A percentile compares a stretch with the other conserved stretches of the same genome.
These are phyloP conservation scores for Penicillium ucsense DNA, from an alignment of 495 filamentous ascomycete species.

Conservation along the genomic window DNA sequence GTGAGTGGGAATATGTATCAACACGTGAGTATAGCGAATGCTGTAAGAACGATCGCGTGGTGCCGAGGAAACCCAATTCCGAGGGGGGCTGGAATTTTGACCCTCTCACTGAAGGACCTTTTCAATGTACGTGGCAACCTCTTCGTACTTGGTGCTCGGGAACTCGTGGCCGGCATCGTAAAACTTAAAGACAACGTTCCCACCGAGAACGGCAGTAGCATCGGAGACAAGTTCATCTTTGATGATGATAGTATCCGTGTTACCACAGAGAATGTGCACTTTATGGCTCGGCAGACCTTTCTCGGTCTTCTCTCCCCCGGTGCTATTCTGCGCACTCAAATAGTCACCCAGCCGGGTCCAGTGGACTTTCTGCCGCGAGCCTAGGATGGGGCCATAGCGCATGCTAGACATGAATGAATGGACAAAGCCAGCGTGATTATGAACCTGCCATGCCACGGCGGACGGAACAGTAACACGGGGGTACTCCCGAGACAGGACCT, in stretches of 20 bases:
- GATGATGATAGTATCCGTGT: conserved; percentile 43
- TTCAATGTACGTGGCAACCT: conserved; percentile 38
- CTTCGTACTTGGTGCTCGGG: conserved; percentile 43
- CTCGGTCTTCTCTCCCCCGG: conserved; percentile 7
- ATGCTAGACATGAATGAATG: conserved; percentile 50
- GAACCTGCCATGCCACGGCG: conserved; percentile 47
- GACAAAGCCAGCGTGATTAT: conserved; percentile 45
- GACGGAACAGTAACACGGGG: conserved; percentile 35
- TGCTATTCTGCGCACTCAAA: conserved; percentile 34
- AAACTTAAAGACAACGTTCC: conserved; percentile 37
- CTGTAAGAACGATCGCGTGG: no score
- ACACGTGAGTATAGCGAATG: no score
- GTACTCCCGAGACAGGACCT: conserved; percentile 34
- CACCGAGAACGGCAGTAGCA: conserved; percentile 38
- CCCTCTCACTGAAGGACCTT: conserved; percentile 21
- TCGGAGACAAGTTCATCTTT: conserved; percentile 49
- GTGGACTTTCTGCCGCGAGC: conserved; percentile 34
- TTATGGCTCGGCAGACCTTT: conserved; percentile 35
- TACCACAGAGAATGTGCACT: conserved; percentile 46
- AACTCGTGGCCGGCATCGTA: conserved; percentile 50
- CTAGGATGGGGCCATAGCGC: conserved; percentile 44
- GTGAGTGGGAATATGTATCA: no score
- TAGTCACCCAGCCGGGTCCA: conserved; percentile 49
- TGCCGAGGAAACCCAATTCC: no score
- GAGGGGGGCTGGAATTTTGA: no score